Evolutionary conservation across 257 asterid species (phyloP).

Genomic region (Solanum pennellii): DNA sequence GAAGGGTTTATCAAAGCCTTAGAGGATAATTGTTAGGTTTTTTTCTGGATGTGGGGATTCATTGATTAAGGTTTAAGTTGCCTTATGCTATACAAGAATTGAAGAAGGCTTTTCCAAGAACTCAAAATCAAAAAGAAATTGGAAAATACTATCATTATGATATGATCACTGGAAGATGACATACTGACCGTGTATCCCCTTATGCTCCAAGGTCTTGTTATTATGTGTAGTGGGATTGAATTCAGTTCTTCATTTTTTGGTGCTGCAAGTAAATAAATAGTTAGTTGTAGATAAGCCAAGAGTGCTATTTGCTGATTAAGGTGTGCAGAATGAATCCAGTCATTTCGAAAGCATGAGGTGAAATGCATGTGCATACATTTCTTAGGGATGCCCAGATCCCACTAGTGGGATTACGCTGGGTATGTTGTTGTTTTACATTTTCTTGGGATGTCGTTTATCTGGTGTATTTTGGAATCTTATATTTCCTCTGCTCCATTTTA

Average conservation of each 20-base stretch:
- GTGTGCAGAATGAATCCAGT: not conserved
- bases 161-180: not conserved
- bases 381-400: not conserved
- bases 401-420: not conserved
- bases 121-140: not conserved
- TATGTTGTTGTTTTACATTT: not conserved
- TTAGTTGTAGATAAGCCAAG: not conserved
- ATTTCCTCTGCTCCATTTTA: not conserved
- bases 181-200: not conserved
- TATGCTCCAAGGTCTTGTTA: not conserved
- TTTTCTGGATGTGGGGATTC: not conserved
- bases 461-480: not conserved
- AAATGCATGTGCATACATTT: not conserved
- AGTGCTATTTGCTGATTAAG: not conserved
- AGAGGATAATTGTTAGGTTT: not conserved
- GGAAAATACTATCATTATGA: not conserved
- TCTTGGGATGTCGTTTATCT: not conserved
- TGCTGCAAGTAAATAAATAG: not conserved
- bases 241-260: not conserved
- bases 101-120: not conserved
- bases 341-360: not conserved
- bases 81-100: not conserved
- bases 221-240: not conserved
- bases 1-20: not conserved
- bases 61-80: not conserved